A percentile compares a stretch with the other conserved stretches of the same genome.
Conservation (phyloP, 2,329 filamentous ascomycete species). For the Cucurbitaria berberidis region DNA sequence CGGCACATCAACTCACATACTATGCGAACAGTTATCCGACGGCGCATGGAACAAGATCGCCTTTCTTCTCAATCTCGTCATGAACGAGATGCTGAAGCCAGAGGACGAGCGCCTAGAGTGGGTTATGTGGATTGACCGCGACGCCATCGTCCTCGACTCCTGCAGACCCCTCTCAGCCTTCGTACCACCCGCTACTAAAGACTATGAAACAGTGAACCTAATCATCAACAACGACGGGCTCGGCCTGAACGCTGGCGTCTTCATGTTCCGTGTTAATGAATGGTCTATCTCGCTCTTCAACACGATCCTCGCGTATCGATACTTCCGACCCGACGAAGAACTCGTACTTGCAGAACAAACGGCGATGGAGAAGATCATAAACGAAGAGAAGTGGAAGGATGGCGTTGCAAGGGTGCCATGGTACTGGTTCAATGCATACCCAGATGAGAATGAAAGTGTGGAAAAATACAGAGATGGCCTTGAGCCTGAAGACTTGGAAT, state of each 20-base stretch:
- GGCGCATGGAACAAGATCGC: slow-evolving; percentile 55
- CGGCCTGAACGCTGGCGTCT: slow-evolving; percentile 53
- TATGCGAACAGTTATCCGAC: slow-evolving; percentile 51
- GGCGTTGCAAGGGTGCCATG: slow-evolving; percentile 47
- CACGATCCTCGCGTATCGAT: slow-evolving; percentile 47
- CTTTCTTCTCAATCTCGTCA: slow-evolving; percentile 51
- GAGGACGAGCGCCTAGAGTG: slow-evolving; percentile 49
- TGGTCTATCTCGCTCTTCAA: slow-evolving; percentile 50
- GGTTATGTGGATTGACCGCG: slow-evolving; percentile 54
- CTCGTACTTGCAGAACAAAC: slow-evolving; percentile 50
- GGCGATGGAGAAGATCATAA: slow-evolving; percentile 49
- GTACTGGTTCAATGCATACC: slow-evolving; percentile 54
- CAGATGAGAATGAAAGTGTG: slow-evolving; percentile 33
- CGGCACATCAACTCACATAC: slow-evolving; percentile 50
- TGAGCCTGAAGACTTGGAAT: slow-evolving; percentile 44
- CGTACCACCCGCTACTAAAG: slow-evolving; percentile 36
- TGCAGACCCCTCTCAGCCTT: slow-evolving; percentile 50
- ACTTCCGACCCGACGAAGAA: slow-evolving; percentile 44
- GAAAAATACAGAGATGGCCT: slow-evolving; percentile 36
- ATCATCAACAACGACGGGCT: slow-evolving; percentile 49
- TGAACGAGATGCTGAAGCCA: slow-evolving; percentile 46
- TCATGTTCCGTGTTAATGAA: slow-evolving; percentile 48
- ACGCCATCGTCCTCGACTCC: slow-evolving; percentile 53
- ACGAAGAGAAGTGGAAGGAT: slow-evolving; percentile 39
- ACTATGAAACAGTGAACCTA: slow-evolving; percentile 33